These are phyloP conservation scores for Candida morakotiae DNA, from an alignment of 805 yeast genomes.

Conservation along the genomic window DNA sequence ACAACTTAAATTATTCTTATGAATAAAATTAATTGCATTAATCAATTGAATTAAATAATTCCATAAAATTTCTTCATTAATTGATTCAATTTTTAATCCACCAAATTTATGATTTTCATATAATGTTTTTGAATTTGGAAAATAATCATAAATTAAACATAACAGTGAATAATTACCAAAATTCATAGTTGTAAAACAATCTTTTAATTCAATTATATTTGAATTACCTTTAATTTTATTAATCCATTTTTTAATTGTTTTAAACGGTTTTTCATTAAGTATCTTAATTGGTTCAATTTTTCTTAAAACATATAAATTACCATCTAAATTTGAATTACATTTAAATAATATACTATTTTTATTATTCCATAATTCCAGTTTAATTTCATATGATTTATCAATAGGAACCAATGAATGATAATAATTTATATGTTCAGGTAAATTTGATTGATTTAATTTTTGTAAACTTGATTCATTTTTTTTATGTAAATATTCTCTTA, in stretches of 20 bases:
- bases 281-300: constrained; percentile 50
- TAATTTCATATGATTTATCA: constrained; percentile 42
- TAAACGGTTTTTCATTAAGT: constrained; percentile 52
- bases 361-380: constrained; percentile 44
- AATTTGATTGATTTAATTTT: constrained; percentile 43
- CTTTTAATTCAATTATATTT: constrained; percentile 63
- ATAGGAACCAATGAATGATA: constrained; percentile 85
- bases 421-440: constrained; percentile 57
- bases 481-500: constrained; percentile 66
- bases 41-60: constrained; percentile 69
- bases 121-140: constrained; percentile 71
- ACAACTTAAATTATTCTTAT: constrained; percentile 59
- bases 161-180: constrained; percentile 53
- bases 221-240: constrained; percentile 37
- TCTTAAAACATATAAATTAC: constrained; percentile 70
- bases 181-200: constrained; percentile 82
- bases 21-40: constrained; percentile 64
- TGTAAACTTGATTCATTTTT: constrained; percentile 81
- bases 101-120: constrained; percentile 57
- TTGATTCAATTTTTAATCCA: constrained; percentile 41
- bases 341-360: constrained; percentile 62
- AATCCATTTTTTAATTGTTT: constrained; percentile 65
- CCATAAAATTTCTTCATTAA: constrained; percentile 73
- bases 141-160: constrained; percentile 78
- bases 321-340: constrained; percentile 75